phyloP scores from a whole-genome alignment of 1,284 basidiomycete genomes.

The Ceratobasidium sp. region DNA sequence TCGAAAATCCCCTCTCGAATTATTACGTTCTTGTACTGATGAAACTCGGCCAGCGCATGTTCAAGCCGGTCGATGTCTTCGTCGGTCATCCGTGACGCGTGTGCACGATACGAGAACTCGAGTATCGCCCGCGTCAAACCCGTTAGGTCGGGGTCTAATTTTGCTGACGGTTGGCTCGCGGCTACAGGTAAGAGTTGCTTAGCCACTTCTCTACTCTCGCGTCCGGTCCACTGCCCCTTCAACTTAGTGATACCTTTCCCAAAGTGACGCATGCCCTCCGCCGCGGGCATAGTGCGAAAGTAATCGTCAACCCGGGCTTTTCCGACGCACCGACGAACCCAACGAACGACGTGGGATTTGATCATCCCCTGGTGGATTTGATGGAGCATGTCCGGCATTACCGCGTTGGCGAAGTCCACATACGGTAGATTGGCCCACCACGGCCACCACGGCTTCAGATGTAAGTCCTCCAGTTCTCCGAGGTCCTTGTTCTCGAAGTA shows the following conservation, averaged over 20 bases:
- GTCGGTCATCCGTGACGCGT: constrained; percentile 17
- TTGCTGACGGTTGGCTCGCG: background rate
- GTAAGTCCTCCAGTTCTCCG: constrained; percentile 4
- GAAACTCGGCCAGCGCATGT: constrained; percentile 45
- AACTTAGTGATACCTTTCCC: constrained; percentile 49
- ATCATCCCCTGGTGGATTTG: constrained; percentile 57
- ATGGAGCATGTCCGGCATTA: constrained; percentile 56
- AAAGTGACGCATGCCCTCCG: constrained; percentile 36
- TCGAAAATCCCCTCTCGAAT: constrained; percentile 5
- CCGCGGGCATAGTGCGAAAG: constrained; percentile 37
- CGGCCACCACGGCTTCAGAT: constrained; percentile 36
- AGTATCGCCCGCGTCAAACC: constrained; percentile 52
- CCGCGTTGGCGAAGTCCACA: constrained; percentile 51
- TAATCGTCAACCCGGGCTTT: constrained; percentile 39
- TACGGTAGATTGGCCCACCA: constrained; percentile 54
- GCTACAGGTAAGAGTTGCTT: constrained; percentile 31
- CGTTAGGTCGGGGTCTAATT: background rate
- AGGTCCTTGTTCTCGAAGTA: background rate
- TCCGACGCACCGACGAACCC: constrained; percentile 45
- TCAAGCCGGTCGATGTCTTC: constrained; percentile 44
- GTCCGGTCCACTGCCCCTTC: constrained; percentile 54
- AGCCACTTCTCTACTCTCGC: constrained; percentile 57
- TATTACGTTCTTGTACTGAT: constrained; percentile 49
- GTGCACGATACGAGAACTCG: constrained; percentile 56
- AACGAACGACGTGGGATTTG: constrained; percentile 52